phyloP scores from a whole-genome alignment of 768 basidiomycete species.

The Mycena crocata region DNA sequence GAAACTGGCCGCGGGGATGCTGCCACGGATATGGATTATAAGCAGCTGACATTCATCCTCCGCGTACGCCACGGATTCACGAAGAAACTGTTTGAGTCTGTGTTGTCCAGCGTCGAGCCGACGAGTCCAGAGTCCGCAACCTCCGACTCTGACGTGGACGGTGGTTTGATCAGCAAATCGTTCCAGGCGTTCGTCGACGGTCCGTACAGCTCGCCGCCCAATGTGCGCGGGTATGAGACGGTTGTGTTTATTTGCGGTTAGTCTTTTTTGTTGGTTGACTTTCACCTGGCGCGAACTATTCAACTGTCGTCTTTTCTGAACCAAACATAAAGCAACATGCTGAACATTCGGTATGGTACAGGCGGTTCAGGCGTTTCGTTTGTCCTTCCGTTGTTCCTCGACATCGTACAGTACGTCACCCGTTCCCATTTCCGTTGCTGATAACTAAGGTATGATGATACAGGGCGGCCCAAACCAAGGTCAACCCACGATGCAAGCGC shows the following conservation, averaged over 20 bases:
- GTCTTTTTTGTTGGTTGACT: slow-evolving; percentile 25
- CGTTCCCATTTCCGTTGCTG: neutral
- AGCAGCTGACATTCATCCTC: slow-evolving; percentile 59
- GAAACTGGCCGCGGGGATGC: neutral
- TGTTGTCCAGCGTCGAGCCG: neutral
- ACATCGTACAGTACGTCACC: slow-evolving; percentile 55
- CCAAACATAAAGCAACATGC: too few relatives aligned
- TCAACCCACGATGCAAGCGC: slow-evolving; percentile 41
- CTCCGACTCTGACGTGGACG: neutral
- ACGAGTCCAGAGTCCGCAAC: too few relatives aligned
- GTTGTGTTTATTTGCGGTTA: slow-evolving; percentile 56
- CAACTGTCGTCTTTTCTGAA: neutral
- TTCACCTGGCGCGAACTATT: neutral
- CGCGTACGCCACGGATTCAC: slow-evolving; percentile 65
- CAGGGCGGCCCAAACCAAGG: slow-evolving; percentile 42
- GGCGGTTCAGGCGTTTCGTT: slow-evolving; percentile 66
- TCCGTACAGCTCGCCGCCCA: slow-evolving; percentile 55
- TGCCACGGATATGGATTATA: neutral
- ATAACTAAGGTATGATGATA: neutral
- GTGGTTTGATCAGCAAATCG: neutral
- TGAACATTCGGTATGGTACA: slow-evolving; percentile 21
- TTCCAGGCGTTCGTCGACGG: slow-evolving; percentile 41
- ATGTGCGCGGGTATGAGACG: slow-evolving; percentile 49
- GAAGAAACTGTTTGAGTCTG: slow-evolving; percentile 44
- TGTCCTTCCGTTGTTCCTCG: slow-evolving; percentile 56